phyloP scores from a whole-genome alignment of 2,329 filamentous ascomycete species.

The Ciborinia camelliae region DNA sequence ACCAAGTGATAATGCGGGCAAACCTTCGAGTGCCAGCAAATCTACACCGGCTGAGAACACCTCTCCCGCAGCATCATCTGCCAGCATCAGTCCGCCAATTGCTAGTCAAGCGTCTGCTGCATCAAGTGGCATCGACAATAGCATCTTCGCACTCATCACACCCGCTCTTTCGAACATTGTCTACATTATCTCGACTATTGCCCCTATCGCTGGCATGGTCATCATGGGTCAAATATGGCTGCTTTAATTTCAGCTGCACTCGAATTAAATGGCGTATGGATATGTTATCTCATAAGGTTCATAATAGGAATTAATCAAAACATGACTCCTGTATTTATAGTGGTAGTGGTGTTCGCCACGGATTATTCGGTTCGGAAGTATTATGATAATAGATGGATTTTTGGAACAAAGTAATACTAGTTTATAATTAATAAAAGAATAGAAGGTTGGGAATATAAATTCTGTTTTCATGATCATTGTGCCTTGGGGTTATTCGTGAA shows the following conservation, averaged over 20 bases:
- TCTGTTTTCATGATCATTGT: background rate
- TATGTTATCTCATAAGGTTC: slow-evolving; percentile 2
- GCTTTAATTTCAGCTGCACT: background rate
- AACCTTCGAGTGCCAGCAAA: slow-evolving; percentile 8
- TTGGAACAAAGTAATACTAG: slow-evolving; percentile 6
- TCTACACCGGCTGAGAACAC: slow-evolving; percentile 12
- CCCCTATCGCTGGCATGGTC: slow-evolving; percentile 4
- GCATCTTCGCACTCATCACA: background rate
- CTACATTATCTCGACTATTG: slow-evolving; percentile 8
- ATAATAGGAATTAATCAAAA: slow-evolving; percentile 3
- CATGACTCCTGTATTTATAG: background rate
- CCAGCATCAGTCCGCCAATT: slow-evolving; percentile 14
- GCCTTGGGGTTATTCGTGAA: background rate
- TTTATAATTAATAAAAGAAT: slow-evolving; percentile 9
- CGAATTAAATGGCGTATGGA: background rate
- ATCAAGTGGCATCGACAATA: slow-evolving; percentile 15
- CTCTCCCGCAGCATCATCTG: slow-evolving; percentile 2
- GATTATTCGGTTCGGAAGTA: background rate
- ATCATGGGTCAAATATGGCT: slow-evolving; percentile 17
- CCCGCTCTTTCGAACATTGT: slow-evolving; percentile 8
- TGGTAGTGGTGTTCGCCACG: background rate
- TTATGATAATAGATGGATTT: slow-evolving; percentile 5
- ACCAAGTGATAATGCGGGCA: slow-evolving; percentile 7
- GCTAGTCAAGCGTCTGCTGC: slow-evolving; percentile 16
- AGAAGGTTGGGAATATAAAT: background rate